Conservation (phyloP, 352 stramenopile species). For the Lagenidium sp. region DNA sequence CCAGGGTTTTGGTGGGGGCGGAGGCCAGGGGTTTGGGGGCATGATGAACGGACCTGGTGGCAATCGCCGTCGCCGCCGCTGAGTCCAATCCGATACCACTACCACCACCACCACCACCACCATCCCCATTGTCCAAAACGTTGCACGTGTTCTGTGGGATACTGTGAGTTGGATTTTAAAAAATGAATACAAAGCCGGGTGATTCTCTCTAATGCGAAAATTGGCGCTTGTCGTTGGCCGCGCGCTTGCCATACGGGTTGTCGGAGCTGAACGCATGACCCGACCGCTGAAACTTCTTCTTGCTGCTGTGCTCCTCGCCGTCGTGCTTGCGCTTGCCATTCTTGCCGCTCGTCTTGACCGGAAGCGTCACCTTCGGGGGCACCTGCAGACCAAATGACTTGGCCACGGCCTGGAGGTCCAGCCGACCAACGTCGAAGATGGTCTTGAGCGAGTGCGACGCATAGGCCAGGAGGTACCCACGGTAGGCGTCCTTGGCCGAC, state of each 20-base stretch:
- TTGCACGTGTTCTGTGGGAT: no score
- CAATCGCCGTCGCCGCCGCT: no score
- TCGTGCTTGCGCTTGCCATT: constrained; percentile 58
- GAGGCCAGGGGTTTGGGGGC: no score
- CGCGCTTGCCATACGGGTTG: constrained; percentile 96
- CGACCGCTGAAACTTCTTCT: constrained; percentile 61
- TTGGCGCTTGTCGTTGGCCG: constrained; percentile 87
- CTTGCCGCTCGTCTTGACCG: constrained; percentile 79
- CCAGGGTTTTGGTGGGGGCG: no score
- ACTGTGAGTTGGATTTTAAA: no score
- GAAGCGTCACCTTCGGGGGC: constrained; percentile 95
- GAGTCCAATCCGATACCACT: no score
- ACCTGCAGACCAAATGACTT: constrained; percentile 97
- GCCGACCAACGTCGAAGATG: constrained; percentile 97
- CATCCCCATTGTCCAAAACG: no score
- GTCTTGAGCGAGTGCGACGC: constrained; percentile 96
- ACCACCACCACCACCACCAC: no score
- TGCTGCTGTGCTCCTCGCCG: constrained; percentile 32
- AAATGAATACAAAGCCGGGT: no score
- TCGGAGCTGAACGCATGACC: constrained; percentile 95
- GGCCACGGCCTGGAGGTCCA: constrained; percentile 95
- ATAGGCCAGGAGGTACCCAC: constrained; percentile 97
- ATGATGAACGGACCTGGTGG: no score
- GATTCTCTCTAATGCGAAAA: constrained; percentile 88
- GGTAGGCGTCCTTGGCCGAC: constrained; percentile 95